Evolutionary conservation across 1,284 basidiomycete genomes (phyloP), one percentile per base, ranked within the genome.

Genomic region (Trametes hirsuta): DNA sequence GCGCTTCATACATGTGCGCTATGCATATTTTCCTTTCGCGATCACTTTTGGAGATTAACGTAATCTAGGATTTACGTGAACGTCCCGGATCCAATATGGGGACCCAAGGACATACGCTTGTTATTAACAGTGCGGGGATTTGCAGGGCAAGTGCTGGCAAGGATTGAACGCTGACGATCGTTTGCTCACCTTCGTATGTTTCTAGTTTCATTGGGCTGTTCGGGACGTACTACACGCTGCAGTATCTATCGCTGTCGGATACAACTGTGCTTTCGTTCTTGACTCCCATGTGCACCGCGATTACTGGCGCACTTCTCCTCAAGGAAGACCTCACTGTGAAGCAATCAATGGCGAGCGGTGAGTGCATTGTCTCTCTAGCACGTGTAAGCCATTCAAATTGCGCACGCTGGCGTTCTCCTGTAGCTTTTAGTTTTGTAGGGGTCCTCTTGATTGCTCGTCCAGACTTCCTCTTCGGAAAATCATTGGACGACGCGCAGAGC

Each of bases 251-350:
- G 0, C 77, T 93, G 0, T 88, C 88, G 18, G 92, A 94, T 70
- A 84, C 88, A 0, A 88, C 86, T 0, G 87, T 91, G 18, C 77
- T 95, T 49, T 87, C 86, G 0, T 94, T 93, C 75, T 77, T 95
- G 10, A 73, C 82, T 0, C 93, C 93, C 0, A 80, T 86, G 55
- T 77, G 81, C 9, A 91, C 88, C 0, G 86, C 84, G 0, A 69
- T 93, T 18, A 74, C 87, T 1, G 92, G 87, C 0, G 84, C 82
- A 9, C 59, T 93, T 3, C 76, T 93, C 24, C 77, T 95, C 9
- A 79, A 82, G n/a, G 92, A 94, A 71, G 74, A 71, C 0, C 84
- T 91, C 61, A 80, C 82, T 0, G 69, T 74, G 39, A 79, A 76
- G 61, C 85, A 94, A 71, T 77, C 82, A 2, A 40, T 86, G 8